Conservation (phyloP, 148 eudicot species). For the Arctostaphylos glauca region DNA sequence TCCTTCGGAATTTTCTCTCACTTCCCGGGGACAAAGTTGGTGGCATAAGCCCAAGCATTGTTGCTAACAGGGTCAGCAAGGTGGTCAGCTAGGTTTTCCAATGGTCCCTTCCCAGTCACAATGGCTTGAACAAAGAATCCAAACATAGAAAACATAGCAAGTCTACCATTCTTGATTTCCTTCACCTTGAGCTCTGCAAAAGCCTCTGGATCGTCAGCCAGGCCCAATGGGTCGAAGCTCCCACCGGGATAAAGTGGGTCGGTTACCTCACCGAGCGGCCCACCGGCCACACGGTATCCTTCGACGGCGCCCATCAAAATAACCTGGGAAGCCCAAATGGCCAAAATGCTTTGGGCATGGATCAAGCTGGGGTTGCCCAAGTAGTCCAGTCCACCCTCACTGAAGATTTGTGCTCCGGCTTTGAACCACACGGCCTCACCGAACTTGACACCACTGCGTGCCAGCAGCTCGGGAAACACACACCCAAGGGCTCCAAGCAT, state of each 20-base stretch:
- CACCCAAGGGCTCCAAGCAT: not conserved
- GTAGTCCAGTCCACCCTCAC: conserved; percentile 29
- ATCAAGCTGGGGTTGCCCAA: too few relatives aligned
- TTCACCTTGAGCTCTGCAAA: conserved; percentile 38
- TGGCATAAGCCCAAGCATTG: conserved; percentile 25
- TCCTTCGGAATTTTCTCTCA: not conserved
- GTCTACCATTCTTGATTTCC: conserved; percentile 33
- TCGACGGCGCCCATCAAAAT: conserved; percentile 10
- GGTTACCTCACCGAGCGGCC: conserved; percentile 30
- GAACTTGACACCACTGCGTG: conserved; percentile 36
- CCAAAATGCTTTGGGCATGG: too few relatives aligned
- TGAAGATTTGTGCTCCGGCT: conserved; percentile 36
- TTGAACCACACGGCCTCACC: conserved; percentile 44
- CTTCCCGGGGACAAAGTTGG: conserved; percentile 36
- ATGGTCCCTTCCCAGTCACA: conserved; percentile 37
- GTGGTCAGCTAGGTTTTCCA: not conserved
- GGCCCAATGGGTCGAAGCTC: too few relatives aligned
- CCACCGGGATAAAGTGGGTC: not conserved
- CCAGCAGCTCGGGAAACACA: conserved; percentile 38
- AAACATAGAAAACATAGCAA: conserved; percentile 12
- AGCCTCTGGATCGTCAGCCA: conserved; percentile 20
- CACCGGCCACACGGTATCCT: conserved; percentile 37
- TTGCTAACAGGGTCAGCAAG: too few relatives aligned
- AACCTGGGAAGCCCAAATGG: too few relatives aligned
- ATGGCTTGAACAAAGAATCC: conserved; percentile 37